Conservation (phyloP, 2,329 filamentous ascomycete species). For the Colletotrichum zoysiae region DNA sequence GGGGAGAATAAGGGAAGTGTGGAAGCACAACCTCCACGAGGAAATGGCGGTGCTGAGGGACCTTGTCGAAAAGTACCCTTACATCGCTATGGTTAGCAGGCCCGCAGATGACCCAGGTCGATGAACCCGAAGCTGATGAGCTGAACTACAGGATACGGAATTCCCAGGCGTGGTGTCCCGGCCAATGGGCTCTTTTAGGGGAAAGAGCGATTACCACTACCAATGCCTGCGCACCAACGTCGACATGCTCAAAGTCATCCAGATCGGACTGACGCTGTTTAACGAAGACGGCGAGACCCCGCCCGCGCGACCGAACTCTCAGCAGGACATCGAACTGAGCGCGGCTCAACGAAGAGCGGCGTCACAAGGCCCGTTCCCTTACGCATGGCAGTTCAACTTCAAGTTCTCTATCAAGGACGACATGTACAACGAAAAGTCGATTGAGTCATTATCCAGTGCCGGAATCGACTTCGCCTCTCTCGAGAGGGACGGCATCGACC, state of each 20-base stretch:
- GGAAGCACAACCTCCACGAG: conserved; percentile 90
- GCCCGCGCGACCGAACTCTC: conserved; percentile 72
- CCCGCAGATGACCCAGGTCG: neutral
- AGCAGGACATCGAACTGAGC: conserved; percentile 56
- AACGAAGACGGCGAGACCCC: conserved; percentile 90
- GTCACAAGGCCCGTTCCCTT: conserved; percentile 73
- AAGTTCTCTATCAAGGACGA: conserved; percentile 94
- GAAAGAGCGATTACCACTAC: conserved; percentile 98
- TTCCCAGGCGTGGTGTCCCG: conserved; percentile 98
- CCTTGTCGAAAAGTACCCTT: conserved; percentile 90
- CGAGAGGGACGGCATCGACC: conserved; percentile 90
- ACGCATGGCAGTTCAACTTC: conserved; percentile 99
- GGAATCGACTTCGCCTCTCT: conserved; percentile 93
- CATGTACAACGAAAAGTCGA: conserved; percentile 98
- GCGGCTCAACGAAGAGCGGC: conserved; percentile 55
- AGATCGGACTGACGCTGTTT: conserved; percentile 95
- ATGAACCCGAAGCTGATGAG: conserved; percentile 28
- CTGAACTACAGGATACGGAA: conserved; percentile 82
- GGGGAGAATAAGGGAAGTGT: conserved; percentile 93
- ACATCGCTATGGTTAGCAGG: conserved; percentile 91
- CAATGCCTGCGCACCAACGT: conserved; percentile 98
- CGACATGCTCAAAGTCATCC: conserved; percentile 96
- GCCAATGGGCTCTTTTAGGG: conserved; percentile 93
- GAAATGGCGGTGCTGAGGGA: conserved; percentile 89
- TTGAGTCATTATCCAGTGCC: conserved; percentile 88